These are phyloP conservation scores for Aspergillus hiratsukae DNA, from an alignment of 2,329 filamentous ascomycete genomes.

Conservation along the genomic window DNA sequence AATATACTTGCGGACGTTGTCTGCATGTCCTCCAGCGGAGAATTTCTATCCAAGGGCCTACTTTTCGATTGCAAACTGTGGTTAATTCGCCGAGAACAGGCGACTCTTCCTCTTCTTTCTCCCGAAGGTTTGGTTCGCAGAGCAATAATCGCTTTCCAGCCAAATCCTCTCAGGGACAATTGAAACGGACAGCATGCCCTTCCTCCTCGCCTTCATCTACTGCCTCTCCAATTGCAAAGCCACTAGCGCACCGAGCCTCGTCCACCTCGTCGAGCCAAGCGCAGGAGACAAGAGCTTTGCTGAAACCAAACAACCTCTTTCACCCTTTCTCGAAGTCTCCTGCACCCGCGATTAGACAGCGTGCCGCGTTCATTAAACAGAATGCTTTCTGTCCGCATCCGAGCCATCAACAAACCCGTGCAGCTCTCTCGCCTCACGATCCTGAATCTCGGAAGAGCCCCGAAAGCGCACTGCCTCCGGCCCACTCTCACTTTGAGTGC, in stretches of 20 bases:
- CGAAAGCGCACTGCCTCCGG: constrained; percentile 53
- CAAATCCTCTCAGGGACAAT: constrained; percentile 15
- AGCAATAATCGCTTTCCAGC: constrained; percentile 19
- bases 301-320: constrained; percentile 79
- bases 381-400: constrained; percentile 93
- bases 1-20: constrained; percentile 40
- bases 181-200: constrained; percentile 12
- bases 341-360: constrained; percentile 76
- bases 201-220: constrained; percentile 3
- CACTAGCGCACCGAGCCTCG: constrained; percentile 22
- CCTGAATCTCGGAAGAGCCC: constrained; percentile 56
- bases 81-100: constrained; percentile 21
- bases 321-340: constrained; percentile 88
- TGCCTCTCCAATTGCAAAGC: constrained; percentile 11
- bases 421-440: constrained; percentile 61
- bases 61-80: constrained; percentile 21
- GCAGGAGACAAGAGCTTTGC: constrained; percentile 37
- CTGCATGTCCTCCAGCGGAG: constrained; percentile 32
- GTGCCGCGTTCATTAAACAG: constrained; percentile 86
- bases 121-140: constrained; percentile 26
- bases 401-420: constrained; percentile 70
- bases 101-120: constrained; percentile 20
- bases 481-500: constrained; percentile 88
- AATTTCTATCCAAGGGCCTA: constrained; percentile 18
- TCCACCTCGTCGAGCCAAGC: constrained; percentile 21